Percentiles rank a stretch among this genome's conserved stretches.
phyloP scores from a whole-genome alignment of 2,329 filamentous ascomycete genomes.

The Fusarium verrucosum region DNA sequence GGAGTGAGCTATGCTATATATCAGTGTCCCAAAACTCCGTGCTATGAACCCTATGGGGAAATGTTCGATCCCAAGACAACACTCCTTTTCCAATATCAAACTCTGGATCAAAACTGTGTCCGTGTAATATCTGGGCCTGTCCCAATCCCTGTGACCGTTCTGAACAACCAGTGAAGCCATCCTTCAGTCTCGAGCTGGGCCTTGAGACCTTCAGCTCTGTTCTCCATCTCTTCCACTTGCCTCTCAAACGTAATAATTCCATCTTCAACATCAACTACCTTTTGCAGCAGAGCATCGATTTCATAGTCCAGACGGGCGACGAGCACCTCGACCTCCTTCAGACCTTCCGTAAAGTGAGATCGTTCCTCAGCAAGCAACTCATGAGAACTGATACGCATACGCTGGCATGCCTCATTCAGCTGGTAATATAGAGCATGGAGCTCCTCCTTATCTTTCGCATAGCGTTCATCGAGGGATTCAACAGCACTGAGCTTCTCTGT shows the following conservation, averaged over 20 bases:
- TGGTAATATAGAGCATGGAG: slow-evolving; percentile 75
- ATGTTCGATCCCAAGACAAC: slow-evolving; percentile 5
- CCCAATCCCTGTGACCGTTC: slow-evolving; percentile 68
- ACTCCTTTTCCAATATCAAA: not conserved
- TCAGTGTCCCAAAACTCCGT: slow-evolving; percentile 29
- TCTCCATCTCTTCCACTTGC: slow-evolving; percentile 77
- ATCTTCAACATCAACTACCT: slow-evolving; percentile 87
- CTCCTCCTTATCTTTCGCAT: slow-evolving; percentile 70
- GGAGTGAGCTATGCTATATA: slow-evolving; percentile 17
- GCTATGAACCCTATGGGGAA: slow-evolving; percentile 10
- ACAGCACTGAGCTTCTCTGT: slow-evolving; percentile 64
- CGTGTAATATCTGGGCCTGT: slow-evolving; percentile 66
- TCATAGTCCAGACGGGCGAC: slow-evolving; percentile 93
- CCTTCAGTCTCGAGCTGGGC: slow-evolving; percentile 69
- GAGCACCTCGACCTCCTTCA: slow-evolving; percentile 82
- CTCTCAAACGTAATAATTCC: slow-evolving; percentile 81
- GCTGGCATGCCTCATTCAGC: slow-evolving; percentile 74
- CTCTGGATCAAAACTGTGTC: slow-evolving; percentile 29
- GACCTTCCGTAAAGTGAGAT: slow-evolving; percentile 71
- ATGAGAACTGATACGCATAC: slow-evolving; percentile 71
- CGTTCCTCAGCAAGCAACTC: slow-evolving; percentile 77
- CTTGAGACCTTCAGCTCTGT: slow-evolving; percentile 69
- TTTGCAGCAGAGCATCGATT: slow-evolving; percentile 79
- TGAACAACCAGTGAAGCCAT: slow-evolving; percentile 71
- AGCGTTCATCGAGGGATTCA: slow-evolving; percentile 67